A percentile compares a stretch with the other conserved stretches of the same genome.
phyloP scores from a whole-genome alignment of 352 stramenopile genomes.

The Phytophthora ohioensis region DNA sequence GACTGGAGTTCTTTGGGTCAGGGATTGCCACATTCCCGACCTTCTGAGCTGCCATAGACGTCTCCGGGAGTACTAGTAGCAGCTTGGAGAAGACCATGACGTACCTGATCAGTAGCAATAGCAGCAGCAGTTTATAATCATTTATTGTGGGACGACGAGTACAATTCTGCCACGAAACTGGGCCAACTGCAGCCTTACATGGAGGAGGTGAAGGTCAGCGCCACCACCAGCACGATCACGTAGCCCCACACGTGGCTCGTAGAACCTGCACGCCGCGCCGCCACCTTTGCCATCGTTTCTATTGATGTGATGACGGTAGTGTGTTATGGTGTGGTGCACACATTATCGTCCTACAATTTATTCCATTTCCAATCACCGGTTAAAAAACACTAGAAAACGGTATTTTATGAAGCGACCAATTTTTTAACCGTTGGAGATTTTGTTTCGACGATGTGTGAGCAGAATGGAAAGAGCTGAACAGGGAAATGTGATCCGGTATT shows the following conservation, averaged over 20 bases:
- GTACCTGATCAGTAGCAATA: conserved; percentile 51
- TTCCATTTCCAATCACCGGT: no score
- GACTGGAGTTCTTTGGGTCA: conserved; percentile 14
- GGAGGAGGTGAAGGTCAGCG: conserved; percentile 58
- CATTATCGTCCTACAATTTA: not conserved
- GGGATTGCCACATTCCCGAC: not conserved
- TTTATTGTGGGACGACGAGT: no score
- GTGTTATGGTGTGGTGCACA: not conserved
- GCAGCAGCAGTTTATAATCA: not conserved
- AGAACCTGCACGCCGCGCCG: conserved; percentile 58
- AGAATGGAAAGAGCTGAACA: no score
- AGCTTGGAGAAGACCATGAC: conserved; percentile 70
- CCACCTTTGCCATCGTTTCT: conserved; percentile 28
- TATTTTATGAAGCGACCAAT: no score
- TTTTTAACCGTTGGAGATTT: no score
- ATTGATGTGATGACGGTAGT: not conserved
- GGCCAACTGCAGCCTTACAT: conserved; percentile 52
- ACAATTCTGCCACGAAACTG: no score
- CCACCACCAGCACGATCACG: conserved; percentile 69
- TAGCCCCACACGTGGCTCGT: conserved; percentile 85
- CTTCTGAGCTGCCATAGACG: not conserved
- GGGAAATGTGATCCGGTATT: no score
- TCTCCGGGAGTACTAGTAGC: not conserved
- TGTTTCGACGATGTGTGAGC: no score
- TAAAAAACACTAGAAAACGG: no score